phyloP scores from a whole-genome alignment of 768 basidiomycete genomes.

The Auriscalpium orientale region DNA sequence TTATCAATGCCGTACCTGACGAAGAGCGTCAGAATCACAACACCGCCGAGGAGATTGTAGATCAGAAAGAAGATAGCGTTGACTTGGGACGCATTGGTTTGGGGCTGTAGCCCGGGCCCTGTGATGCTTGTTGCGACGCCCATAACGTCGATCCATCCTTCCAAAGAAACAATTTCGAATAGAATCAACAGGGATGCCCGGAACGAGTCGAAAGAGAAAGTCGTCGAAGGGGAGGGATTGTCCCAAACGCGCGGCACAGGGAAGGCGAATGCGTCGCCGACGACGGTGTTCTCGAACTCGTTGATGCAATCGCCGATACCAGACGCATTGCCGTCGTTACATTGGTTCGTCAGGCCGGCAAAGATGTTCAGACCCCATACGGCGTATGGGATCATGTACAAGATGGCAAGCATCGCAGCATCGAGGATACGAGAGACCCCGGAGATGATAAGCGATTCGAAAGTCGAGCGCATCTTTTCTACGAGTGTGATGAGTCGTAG shows the following conservation, averaged over 20 bases:
- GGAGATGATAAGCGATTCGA: conserved; percentile 80
- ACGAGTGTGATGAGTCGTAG: conserved; percentile 87
- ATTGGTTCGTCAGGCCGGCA: conserved; percentile 71
- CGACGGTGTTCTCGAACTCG: conserved; percentile 63
- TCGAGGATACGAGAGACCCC: conserved; percentile 82
- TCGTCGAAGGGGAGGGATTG: conserved; percentile 74
- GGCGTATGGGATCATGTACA: conserved; percentile 89
- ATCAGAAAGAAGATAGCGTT: conserved; percentile 90
- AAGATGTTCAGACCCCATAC: conserved; percentile 96
- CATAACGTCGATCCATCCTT: conserved; percentile 98
- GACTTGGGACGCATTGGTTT: conserved; percentile 61
- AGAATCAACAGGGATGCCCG: conserved; percentile 78
- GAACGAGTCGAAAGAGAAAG: conserved; percentile 88
- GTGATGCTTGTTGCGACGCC: conserved; percentile 69
- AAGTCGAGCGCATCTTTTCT: conserved; percentile 78
- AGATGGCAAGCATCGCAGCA: conserved; percentile 80
- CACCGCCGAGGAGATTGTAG: conserved; percentile 86
- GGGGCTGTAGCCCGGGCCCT: conserved; percentile 60
- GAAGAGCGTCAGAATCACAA: conserved; percentile 85
- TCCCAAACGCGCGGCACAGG: conserved; percentile 83
- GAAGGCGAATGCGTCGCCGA: conserved; percentile 55
- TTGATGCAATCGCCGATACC: conserved; percentile 62
- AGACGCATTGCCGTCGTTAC: conserved; percentile 59
- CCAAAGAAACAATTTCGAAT: conserved; percentile 92
- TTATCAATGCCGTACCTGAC: conserved; percentile 53